phyloP scores from a whole-genome alignment of 2,329 filamentous ascomycete species.

The Colletotrichum abscissum region DNA sequence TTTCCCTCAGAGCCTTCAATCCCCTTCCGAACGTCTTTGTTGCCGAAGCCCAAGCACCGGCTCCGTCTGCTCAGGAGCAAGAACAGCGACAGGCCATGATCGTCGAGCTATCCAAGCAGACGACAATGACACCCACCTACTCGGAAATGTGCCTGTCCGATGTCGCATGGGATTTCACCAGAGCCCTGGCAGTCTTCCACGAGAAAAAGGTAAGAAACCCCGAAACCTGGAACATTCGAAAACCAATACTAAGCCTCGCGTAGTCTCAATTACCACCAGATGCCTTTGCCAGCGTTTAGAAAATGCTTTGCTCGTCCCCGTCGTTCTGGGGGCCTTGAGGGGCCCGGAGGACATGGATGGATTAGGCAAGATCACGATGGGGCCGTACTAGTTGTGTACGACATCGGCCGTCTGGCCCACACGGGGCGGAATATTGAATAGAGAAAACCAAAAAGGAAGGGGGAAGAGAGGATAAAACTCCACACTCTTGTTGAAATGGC shows the following conservation, averaged over 20 bases:
- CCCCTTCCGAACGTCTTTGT: constrained; percentile 58
- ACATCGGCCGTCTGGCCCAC: constrained; percentile 23
- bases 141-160: constrained; percentile 84
- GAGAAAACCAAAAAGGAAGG: background rate
- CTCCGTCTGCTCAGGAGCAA: constrained; percentile 49
- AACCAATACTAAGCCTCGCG: constrained; percentile 13
- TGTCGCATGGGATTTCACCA: constrained; percentile 82
- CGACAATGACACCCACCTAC: constrained; percentile 83
- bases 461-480: background rate
- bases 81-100: constrained; percentile 73
- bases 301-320: constrained; percentile 31
- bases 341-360: constrained; percentile 19
- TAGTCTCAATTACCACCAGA: constrained; percentile 60
- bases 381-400: constrained; percentile 12
- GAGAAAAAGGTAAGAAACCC: constrained; percentile 73
- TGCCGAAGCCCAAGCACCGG: constrained; percentile 37
- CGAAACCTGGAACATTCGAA: constrained; percentile 1
- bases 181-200: constrained; percentile 80
- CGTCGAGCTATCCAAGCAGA: constrained; percentile 79
- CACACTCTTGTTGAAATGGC: constrained; percentile 11
- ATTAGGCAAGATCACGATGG: constrained; percentile 20
- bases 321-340: constrained; percentile 3
- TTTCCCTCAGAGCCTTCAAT: constrained; percentile 76
- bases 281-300: constrained; percentile 52
- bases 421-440: constrained; percentile 13